A percentile compares a stretch with the other conserved stretches of the same genome.
Evolutionary conservation across 140 eudicot species (phyloP).

Genomic region (Flaveria floridana): DNA sequence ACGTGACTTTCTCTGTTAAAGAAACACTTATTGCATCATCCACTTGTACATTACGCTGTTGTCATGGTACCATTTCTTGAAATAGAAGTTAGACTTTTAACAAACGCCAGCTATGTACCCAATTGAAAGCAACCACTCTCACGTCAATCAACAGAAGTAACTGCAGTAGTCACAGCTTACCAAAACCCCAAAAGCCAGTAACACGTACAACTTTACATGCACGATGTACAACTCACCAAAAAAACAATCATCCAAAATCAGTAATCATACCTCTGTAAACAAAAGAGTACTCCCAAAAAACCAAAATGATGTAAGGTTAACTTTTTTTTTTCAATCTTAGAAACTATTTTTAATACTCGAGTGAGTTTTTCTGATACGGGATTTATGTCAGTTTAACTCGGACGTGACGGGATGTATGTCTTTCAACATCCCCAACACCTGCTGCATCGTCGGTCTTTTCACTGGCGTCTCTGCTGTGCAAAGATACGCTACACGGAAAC

Average conservation of each 20-base stretch:
- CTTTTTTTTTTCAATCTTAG: too few relatives aligned
- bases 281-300: not conserved
- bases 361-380: too few relatives aligned
- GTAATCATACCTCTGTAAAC: slow-evolving; percentile 13
- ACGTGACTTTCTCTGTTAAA: slow-evolving; percentile 17
- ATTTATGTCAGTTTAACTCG: slow-evolving; percentile 34
- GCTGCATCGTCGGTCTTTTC: slow-evolving; percentile 92
- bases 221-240: slow-evolving; percentile 21
- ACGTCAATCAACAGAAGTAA: slow-evolving; percentile 24
- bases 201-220: slow-evolving; percentile 20
- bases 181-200: slow-evolving; percentile 26
- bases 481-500: slow-evolving; percentile 86
- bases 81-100: slow-evolving; percentile 31
- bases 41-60: slow-evolving; percentile 30
- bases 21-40: slow-evolving; percentile 7
- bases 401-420: slow-evolving; percentile 59
- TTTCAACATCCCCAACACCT: slow-evolving; percentile 80
- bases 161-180: not conserved
- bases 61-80: slow-evolving; percentile 11
- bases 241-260: slow-evolving; percentile 15
- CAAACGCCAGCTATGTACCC: slow-evolving; percentile 32
- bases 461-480: slow-evolving; percentile 79
- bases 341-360: too few relatives aligned
- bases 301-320: not conserved
- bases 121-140: slow-evolving; percentile 34